A percentile compares a stretch with the other conserved stretches of the same genome.
These are phyloP conservation scores for Hibiscus tridactylites DNA, from an alignment of 345 rosid species.

Conservation along the genomic window DNA sequence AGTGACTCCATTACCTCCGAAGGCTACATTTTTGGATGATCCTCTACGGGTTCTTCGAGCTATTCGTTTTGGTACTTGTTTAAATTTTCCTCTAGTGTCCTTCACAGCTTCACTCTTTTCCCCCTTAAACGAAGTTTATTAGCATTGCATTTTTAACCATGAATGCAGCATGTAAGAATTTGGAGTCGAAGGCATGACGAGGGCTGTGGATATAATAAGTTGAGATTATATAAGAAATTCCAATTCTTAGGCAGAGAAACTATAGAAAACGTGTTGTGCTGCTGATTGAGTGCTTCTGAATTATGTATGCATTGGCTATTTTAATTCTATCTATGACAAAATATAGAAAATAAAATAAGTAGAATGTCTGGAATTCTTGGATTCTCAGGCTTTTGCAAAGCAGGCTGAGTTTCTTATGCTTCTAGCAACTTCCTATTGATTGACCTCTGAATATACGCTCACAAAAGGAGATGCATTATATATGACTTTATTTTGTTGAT, in stretches of 20 bases:
- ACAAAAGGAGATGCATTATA: background rate
- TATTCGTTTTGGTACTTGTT: conserved; percentile 76
- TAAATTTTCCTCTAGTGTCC: background rate
- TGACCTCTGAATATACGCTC: background rate
- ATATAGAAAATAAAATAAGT: background rate
- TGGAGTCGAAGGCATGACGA: background rate
- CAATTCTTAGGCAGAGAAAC: background rate
- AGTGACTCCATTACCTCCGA: conserved; percentile 83
- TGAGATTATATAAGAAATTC: background rate
- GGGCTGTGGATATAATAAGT: background rate
- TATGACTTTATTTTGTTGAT: conserved; percentile 20
- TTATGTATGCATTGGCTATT: background rate
- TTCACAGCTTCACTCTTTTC: background rate
- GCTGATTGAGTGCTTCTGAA: background rate
- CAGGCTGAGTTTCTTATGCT: background rate
- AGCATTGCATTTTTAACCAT: background rate
- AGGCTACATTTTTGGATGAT: conserved; percentile 87
- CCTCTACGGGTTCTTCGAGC: conserved; percentile 94
- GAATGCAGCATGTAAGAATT: background rate
- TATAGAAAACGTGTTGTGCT: background rate
- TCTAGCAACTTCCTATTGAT: background rate
- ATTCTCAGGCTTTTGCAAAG: background rate
- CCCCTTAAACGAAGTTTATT: background rate
- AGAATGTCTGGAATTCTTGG: background rate
- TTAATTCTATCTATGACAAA: background rate